phyloP scores from a whole-genome alignment of 331 rosid species.

The Erythrophleum ivorense region DNA sequence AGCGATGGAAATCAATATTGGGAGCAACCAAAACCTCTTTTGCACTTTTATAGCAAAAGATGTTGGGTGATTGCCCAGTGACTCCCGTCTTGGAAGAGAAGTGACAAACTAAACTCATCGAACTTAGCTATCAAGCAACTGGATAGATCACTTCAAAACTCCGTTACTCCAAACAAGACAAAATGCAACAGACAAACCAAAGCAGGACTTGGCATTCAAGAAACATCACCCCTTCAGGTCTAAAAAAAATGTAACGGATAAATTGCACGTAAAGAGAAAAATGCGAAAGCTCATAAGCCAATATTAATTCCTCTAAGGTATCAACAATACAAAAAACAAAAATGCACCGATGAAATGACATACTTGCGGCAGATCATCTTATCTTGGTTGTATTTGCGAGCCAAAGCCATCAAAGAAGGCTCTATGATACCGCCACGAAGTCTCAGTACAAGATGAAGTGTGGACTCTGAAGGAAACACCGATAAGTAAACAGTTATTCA shows the following conservation, averaged over 20 bases:
- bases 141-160: neutral
- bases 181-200: neutral
- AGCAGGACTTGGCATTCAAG: neutral
- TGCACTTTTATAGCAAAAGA: conserved; percentile 44
- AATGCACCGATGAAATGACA: neutral
- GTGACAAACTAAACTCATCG: neutral
- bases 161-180: neutral
- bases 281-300: neutral
- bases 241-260: neutral
- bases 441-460: conserved; percentile 73
- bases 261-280: neutral
- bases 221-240: neutral
- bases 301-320: neutral
- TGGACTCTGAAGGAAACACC: conserved; percentile 55
- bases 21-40: conserved; percentile 54
- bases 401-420: conserved; percentile 77
- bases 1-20: conserved; percentile 41
- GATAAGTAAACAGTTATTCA: neutral
- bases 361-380: conserved; percentile 80
- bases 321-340: neutral
- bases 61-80: conserved; percentile 35
- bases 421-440: conserved; percentile 78
- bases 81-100: conserved; percentile 36
- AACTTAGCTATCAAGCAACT: neutral
- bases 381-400: conserved; percentile 83